Base-by-base conservation (phyloP, 2,329 filamentous ascomycete genomes). In the Botrytis elliptica region DNA sequence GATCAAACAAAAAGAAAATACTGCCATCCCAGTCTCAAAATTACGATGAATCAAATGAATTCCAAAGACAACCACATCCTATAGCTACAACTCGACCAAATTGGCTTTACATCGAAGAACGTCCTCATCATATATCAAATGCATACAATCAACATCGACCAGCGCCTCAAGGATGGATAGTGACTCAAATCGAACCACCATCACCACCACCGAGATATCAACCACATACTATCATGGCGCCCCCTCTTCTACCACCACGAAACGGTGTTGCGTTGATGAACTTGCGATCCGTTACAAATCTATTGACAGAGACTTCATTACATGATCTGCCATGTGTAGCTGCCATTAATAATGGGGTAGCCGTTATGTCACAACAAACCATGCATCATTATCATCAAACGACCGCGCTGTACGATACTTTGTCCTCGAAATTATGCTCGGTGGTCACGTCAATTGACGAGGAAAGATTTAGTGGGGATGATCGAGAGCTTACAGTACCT, bases 381-480 rank as follows among this genome's bases (percentile, higher is more conserved):
- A 83, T 83, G 0, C 84, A 86, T 76, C 81, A 87, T 40, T 79
- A 85, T 60, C 84, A 84, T 75, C 84, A 86, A 76, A 82, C 83
- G 8, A 83, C 84, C 22, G 83, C 84, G 9, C 81, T 89, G 29
- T 89, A 85, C 77, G 88, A 92, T 78, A 83, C 89, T 72, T 87
- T 94, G 65, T 87, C 85, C 22, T 84, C 85, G 5, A 89, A 89
- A 70, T 87, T 95, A 75, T 88, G 93, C 80, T 83, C 88, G 63
- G 86, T 93, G 73, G 89, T 95, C 80, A 93, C 92, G 0, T 85
- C 88, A 42, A 94, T 95, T 72, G 92, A 95, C 80, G 85, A 86
- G 33, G 91, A 92, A 40, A 84, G 82, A 44, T 85, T 85, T 40
- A 78, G 81, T 22, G 87, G 87, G 7, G 82, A 87, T 74, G 88